These are phyloP conservation scores for Allium fistulosum DNA, from an alignment of 106 monocot species.

Conservation along the genomic window DNA sequence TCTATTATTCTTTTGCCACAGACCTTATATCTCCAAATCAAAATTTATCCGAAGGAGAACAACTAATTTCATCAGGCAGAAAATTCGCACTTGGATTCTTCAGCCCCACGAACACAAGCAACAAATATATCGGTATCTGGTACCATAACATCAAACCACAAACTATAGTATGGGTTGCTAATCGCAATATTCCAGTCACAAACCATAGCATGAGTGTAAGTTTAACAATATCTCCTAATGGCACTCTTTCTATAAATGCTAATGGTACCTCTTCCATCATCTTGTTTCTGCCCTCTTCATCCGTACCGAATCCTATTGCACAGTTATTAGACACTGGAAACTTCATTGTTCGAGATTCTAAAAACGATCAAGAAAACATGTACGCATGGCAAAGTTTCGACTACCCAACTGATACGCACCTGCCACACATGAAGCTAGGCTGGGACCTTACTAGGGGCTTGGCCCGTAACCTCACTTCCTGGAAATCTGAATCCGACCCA, in stretches of 20 bases:
- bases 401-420: slow-evolving; percentile 47
- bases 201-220: not conserved
- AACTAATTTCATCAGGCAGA: slow-evolving; percentile 16
- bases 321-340: slow-evolving; percentile 46
- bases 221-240: not conserved
- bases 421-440: slow-evolving; percentile 52
- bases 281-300: not conserved
- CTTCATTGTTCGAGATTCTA: slow-evolving; percentile 15
- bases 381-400: slow-evolving; percentile 63
- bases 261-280: not conserved
- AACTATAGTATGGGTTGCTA: slow-evolving; percentile 33
- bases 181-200: slow-evolving; percentile 15
- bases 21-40: slow-evolving; percentile 8
- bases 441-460: slow-evolving; percentile 15
- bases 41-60: slow-evolving; percentile 5
- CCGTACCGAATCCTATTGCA: slow-evolving; percentile 3
- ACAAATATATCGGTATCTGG: slow-evolving; percentile 32
- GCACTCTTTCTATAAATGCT: slow-evolving; percentile 13
- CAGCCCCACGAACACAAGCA: not conserved
- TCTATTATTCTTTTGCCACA: slow-evolving; percentile 3
- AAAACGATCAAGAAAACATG: not conserved
- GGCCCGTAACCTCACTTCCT: slow-evolving; percentile 23
- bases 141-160: slow-evolving; percentile 11
- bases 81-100: slow-evolving; percentile 45
- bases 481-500: slow-evolving; percentile 27